Evolutionary conservation across 2,329 filamentous ascomycete species (phyloP).

Genomic region (Aureobasidium musti): DNA sequence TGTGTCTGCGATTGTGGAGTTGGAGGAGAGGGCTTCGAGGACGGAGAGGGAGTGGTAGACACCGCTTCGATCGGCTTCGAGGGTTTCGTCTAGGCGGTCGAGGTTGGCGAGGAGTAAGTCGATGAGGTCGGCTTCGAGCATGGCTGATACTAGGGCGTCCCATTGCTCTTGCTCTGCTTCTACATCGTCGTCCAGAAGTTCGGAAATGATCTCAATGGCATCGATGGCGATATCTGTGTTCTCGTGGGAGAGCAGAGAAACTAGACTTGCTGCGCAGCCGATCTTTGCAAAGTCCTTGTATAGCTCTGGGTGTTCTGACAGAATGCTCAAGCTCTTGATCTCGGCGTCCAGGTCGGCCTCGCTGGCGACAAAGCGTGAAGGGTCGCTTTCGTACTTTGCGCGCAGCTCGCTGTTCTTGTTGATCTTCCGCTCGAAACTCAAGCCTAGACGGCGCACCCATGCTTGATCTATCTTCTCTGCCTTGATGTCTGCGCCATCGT

Average conservation of each 20-base stretch:
- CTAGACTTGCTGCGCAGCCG: constrained; percentile 67
- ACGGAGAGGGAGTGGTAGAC: constrained; percentile 83
- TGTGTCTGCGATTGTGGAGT: constrained; percentile 65
- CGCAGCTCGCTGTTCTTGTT: constrained; percentile 87
- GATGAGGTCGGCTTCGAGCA: constrained; percentile 67
- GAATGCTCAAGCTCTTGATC: constrained; percentile 81
- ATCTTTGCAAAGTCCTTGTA: constrained; percentile 78
- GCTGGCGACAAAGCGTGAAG: constrained; percentile 76
- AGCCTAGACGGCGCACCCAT: constrained; percentile 79
- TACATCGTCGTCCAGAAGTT: constrained; percentile 93
- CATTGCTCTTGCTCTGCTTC: constrained; percentile 78
- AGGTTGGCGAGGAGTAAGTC: constrained; percentile 77
- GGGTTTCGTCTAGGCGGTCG: constrained; percentile 71
- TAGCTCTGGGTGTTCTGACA: constrained; percentile 82
- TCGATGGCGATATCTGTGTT: constrained; percentile 97
- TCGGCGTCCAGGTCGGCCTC: constrained; percentile 89
- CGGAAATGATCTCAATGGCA: constrained; percentile 82
- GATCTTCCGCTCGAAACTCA: constrained; percentile 88
- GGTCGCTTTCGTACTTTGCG: constrained; percentile 77
- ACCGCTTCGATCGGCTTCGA: constrained; percentile 73
- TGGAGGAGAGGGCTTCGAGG: constrained; percentile 81
- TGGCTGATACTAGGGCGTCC: constrained; percentile 68
- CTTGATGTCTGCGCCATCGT: constrained; percentile 54
- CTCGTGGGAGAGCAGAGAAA: constrained; percentile 84
- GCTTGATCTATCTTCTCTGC: constrained; percentile 77